Conservation (phyloP, 345 rosid genomes). For the Streptanthus diversifolius region DNA sequence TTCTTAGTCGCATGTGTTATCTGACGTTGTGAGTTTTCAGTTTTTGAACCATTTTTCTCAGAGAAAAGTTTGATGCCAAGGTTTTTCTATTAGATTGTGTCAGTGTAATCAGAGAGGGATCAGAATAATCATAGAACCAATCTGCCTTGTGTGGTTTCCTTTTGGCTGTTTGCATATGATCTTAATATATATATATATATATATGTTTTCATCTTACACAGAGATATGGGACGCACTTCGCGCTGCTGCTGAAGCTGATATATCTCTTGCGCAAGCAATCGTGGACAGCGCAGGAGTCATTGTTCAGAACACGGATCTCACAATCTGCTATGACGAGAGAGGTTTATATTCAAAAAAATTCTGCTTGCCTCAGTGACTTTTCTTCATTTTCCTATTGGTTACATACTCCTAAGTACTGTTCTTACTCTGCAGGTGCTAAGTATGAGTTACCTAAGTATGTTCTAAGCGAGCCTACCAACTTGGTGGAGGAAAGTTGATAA, state of each 20-base stretch:
- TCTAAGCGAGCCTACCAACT: constrained; percentile 84
- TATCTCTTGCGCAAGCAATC: constrained; percentile 68
- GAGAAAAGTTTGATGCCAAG: not conserved
- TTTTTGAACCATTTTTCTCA: not conserved
- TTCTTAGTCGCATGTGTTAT: not conserved
- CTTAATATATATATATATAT: not conserved
- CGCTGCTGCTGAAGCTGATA: constrained; percentile 81
- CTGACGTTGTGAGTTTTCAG: not conserved
- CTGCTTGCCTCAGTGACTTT: not conserved
- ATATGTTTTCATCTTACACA: constrained; percentile 21
- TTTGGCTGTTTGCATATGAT: not conserved
- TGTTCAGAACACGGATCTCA: constrained; percentile 72
- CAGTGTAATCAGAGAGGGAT: not conserved
- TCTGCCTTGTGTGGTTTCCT: not conserved
- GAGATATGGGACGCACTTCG: constrained; percentile 97
- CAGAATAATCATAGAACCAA: not conserved
- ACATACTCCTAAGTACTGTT: not conserved
- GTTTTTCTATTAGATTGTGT: not conserved
- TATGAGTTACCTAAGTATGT: constrained; percentile 94
- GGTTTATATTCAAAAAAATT: constrained; percentile 41
- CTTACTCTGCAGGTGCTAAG: constrained; percentile 67
- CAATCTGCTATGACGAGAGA: constrained; percentile 86
- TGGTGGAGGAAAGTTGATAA: constrained; percentile 52
- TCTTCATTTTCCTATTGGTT: not conserved
- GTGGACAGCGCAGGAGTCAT: constrained; percentile 89